Conservation (phyloP, 208 protist genomes). For the Crithidia acanthocephali region DNA sequence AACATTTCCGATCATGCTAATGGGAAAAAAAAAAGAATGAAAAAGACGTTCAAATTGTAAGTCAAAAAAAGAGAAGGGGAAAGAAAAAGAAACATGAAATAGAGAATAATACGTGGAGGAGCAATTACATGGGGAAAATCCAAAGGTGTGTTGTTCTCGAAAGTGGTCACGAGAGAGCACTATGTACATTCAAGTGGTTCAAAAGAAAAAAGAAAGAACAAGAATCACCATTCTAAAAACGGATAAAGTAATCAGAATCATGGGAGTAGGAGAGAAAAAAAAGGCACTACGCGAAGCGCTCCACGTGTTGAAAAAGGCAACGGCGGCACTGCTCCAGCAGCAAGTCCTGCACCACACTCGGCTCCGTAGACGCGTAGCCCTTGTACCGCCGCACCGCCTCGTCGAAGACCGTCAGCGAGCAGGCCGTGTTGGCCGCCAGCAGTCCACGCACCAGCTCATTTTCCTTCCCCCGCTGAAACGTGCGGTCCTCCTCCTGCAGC, state of each 20-base stretch:
- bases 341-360: constrained; percentile 55
- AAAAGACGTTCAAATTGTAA: too few species aligned
- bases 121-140: too few species aligned
- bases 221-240: constrained; percentile 1
- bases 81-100: too few species aligned
- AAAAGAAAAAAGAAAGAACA: constrained; percentile 1
- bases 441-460: constrained; percentile 55
- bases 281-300: constrained; percentile 55
- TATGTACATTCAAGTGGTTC: too few species aligned
- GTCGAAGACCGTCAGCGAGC: constrained; percentile 69
- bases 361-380: constrained; percentile 48
- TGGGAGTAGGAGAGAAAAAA: neutral
- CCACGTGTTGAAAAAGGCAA: constrained; percentile 77
- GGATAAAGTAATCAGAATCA: too few species aligned
- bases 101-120: too few species aligned
- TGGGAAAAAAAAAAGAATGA: too few species aligned
- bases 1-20: too few species aligned
- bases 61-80: too few species aligned
- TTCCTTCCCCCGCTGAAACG: constrained; percentile 80
- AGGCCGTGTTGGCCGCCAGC: constrained; percentile 59
- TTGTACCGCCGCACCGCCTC: constrained; percentile 67
- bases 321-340: constrained; percentile 55
- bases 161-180: too few species aligned
- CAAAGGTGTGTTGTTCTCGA: too few species aligned
- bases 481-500: constrained; percentile 68